Percentiles rank a stretch among this genome's conserved stretches.
These are phyloP conservation scores for Neofusicoccum cordaticola DNA, from an alignment of 2,329 filamentous ascomycete species.

Conservation along the genomic window DNA sequence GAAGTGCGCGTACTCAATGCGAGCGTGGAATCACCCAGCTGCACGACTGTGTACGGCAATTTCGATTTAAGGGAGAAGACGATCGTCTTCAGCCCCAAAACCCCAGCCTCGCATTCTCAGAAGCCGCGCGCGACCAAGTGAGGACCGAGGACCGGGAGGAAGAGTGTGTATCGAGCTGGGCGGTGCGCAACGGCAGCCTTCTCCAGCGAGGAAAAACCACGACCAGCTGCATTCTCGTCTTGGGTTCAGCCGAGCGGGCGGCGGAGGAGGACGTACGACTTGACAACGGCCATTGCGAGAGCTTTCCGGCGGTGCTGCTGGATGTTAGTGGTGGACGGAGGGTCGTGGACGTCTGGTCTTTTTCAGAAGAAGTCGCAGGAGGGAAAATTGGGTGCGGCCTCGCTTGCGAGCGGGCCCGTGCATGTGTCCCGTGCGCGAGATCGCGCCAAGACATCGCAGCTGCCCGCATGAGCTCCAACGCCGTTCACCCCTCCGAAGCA, in stretches of 20 bases:
- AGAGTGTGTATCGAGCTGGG: conserved; percentile 69
- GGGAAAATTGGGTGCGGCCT: conserved; percentile 15
- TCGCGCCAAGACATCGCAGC: background rate
- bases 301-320: conserved; percentile 35
- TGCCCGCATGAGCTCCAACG: background rate
- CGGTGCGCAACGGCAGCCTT: conserved; percentile 46
- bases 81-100: conserved; percentile 72
- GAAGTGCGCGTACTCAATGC: conserved; percentile 42
- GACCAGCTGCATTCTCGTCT: conserved; percentile 50
- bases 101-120: conserved; percentile 64
- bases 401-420: conserved; percentile 11
- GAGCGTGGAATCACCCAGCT: conserved; percentile 12
- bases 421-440: background rate
- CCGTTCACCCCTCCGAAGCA: background rate
- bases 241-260: conserved; percentile 29
- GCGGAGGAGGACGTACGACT: conserved; percentile 53
- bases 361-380: background rate
- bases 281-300: conserved; percentile 54
- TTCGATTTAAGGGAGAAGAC: conserved; percentile 73
- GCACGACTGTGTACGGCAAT: conserved; percentile 30
- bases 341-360: conserved; percentile 18
- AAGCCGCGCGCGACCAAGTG: conserved; percentile 21
- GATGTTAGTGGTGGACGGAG: conserved; percentile 39
- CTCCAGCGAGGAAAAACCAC: conserved; percentile 78
- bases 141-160: conserved; percentile 58